A percentile compares a stretch with the other conserved stretches of the same genome.
These are phyloP conservation scores for Lasiodiplodia sp. DNA, from an alignment of 2,329 filamentous ascomycete genomes.

Conservation along the genomic window DNA sequence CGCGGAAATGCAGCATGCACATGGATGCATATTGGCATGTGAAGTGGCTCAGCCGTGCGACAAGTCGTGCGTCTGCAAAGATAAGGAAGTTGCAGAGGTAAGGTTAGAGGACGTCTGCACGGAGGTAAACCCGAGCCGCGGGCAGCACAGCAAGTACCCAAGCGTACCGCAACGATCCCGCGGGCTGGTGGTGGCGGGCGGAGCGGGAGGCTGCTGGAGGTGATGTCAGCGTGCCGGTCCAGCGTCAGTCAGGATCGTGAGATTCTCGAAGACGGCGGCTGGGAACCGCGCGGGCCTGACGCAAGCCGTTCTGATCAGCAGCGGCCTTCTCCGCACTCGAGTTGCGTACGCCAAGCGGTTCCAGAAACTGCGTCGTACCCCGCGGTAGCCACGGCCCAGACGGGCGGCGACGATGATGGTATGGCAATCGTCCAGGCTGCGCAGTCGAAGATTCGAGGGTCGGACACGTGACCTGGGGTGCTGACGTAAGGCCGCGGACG, in stretches of 20 bases:
- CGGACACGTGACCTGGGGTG: not conserved
- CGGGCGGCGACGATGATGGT: conserved; percentile 9
- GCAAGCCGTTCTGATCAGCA: conserved; percentile 13
- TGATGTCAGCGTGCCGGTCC: conserved; percentile 6
- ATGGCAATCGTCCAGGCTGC: not conserved
- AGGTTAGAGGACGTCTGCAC: not conserved
- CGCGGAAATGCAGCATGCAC: not conserved
- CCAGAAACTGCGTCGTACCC: conserved; percentile 4
- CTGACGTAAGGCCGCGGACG: not conserved
- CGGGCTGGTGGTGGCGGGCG: not conserved
- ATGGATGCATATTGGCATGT: conserved; percentile 16
- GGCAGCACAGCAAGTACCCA: not conserved
- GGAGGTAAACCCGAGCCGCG: not conserved
- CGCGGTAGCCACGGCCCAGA: conserved; percentile 2
- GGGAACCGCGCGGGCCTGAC: not conserved
- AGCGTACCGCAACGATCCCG: not conserved
- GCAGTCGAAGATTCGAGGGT: conserved; percentile 17
- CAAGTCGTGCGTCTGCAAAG: conserved; percentile 1
- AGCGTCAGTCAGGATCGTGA: not conserved
- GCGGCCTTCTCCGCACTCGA: conserved; percentile 4
- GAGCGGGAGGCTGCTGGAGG: not conserved
- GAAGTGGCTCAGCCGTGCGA: conserved; percentile 1
- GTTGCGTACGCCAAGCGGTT: conserved; percentile 27
- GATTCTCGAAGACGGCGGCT: not conserved
- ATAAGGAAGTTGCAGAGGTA: not conserved